Conservation (phyloP, 768 basidiomycete species). For the Leccinum broughii region DNA sequence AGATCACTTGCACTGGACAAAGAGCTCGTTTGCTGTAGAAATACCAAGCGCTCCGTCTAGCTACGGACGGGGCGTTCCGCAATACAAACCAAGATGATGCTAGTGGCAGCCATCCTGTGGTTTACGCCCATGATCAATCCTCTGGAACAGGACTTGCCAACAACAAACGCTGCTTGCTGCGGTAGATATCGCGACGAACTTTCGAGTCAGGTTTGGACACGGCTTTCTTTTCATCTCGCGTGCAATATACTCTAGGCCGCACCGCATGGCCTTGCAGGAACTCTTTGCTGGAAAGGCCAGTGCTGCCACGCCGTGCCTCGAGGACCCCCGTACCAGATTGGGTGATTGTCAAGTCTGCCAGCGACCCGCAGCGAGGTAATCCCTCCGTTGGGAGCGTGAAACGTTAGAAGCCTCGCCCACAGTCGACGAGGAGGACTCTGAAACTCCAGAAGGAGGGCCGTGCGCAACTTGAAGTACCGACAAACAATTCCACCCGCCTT, state of each 20-base stretch:
- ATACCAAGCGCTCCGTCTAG: not conserved
- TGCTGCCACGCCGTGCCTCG: conserved; percentile 4
- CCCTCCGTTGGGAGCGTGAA: not conserved
- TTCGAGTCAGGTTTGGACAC: conserved; percentile 2
- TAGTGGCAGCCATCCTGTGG: conserved; percentile 22
- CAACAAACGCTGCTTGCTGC: conserved; percentile 5
- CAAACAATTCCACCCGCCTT: conserved; percentile 11
- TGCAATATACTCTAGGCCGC: conserved; percentile 1
- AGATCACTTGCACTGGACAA: conserved; percentile 14
- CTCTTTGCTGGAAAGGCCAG: conserved; percentile 2
- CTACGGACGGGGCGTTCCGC: not conserved
- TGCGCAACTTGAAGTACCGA: not conserved
- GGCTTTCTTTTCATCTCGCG: conserved; percentile 9
- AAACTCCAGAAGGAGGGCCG: not conserved
- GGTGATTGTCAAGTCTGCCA: not conserved
- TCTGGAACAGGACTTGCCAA: not conserved
- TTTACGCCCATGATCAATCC: conserved; percentile 1
- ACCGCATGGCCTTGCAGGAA: conserved; percentile 1
- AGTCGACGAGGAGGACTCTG: not conserved
- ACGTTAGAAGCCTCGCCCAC: not conserved
- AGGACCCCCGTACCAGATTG: not conserved
- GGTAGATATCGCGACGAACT: not conserved
- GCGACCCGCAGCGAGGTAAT: not conserved
- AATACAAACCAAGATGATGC: conserved; percentile 4
- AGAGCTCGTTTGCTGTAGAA: conserved; percentile 9